These are phyloP conservation scores for Sphenostylis stenocarpa DNA, from an alignment of 306 rosid species.

Conservation along the genomic window DNA sequence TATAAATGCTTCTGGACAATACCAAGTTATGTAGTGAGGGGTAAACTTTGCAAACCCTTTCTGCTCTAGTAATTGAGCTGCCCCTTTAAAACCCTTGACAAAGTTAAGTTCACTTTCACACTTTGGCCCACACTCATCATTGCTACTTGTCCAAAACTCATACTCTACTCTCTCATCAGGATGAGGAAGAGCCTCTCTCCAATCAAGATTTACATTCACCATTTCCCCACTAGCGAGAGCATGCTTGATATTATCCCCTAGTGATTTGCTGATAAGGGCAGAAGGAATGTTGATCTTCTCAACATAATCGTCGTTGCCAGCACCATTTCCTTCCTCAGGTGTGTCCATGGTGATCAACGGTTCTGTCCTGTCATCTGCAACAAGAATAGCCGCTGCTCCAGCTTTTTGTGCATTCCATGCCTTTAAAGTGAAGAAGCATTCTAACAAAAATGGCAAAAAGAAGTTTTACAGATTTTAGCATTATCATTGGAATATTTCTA, in stretches of 20 bases:
- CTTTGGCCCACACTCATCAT: slow-evolving; percentile 95
- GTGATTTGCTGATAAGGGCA: slow-evolving; percentile 77
- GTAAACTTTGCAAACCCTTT: slow-evolving; percentile 83
- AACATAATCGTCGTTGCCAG: slow-evolving; percentile 63
- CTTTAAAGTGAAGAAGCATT: slow-evolving; percentile 91
- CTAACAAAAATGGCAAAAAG: slow-evolving; percentile 43
- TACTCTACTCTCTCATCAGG: slow-evolving; percentile 98
- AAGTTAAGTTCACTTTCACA: slow-evolving; percentile 80
- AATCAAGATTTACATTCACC: slow-evolving; percentile 89
- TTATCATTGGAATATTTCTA: not conserved
- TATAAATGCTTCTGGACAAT: slow-evolving; percentile 84
- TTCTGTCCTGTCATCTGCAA: slow-evolving; percentile 76
- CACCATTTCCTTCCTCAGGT: slow-evolving; percentile 74
- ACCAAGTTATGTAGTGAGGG: slow-evolving; percentile 95
- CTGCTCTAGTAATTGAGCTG: slow-evolving; percentile 91
- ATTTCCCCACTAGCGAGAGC: slow-evolving; percentile 64
- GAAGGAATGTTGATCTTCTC: slow-evolving; percentile 84
- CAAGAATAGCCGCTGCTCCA: slow-evolving; percentile 97
- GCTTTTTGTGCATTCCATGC: slow-evolving; percentile 96
- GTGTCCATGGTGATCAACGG: slow-evolving; percentile 95
- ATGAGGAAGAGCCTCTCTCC: slow-evolving; percentile 99
- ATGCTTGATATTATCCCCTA: slow-evolving; percentile 77
- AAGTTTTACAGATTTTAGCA: not conserved
- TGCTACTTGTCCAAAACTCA: slow-evolving; percentile 96
- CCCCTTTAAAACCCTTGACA: slow-evolving; percentile 80